Conservation (phyloP, 352 stramenopile species). For the Phytophthora sansomeana region DNA sequence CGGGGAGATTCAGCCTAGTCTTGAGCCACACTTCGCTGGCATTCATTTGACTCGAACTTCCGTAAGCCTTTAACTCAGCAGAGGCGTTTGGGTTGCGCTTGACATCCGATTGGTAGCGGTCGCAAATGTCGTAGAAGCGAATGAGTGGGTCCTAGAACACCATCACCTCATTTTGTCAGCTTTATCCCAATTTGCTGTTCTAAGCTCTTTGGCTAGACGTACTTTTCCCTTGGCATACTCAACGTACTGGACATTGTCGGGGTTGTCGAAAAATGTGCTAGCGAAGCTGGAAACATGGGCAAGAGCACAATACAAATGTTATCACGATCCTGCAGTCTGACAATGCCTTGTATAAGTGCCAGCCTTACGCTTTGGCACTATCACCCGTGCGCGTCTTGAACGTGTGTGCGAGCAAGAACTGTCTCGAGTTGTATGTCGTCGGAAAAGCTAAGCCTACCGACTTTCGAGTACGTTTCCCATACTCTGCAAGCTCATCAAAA, state of each 20-base stretch:
- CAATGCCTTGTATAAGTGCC: not conserved
- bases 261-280: conserved; percentile 66
- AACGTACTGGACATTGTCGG: conserved; percentile 55
- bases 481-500: conserved; percentile 45
- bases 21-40: conserved; percentile 42
- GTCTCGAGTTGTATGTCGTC: conserved; percentile 35
- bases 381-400: conserved; percentile 64
- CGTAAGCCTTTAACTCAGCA: conserved; percentile 42
- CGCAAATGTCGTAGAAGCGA: conserved; percentile 80
- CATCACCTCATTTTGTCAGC: not conserved
- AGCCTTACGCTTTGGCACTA: conserved; percentile 62
- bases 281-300: conserved; percentile 50
- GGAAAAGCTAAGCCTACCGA: conserved; percentile 19
- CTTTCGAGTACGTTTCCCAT: conserved; percentile 45
- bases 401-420: conserved; percentile 67
- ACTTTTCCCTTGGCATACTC: conserved; percentile 61
- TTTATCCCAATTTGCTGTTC: not conserved
- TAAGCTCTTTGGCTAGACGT: not conserved
- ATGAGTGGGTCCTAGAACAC: conserved; percentile 52
- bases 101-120: conserved; percentile 58
- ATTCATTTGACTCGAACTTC: conserved; percentile 43
- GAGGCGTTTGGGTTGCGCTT: conserved; percentile 57
- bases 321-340: not conserved
- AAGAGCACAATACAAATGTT: not conserved
- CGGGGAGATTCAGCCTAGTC: conserved; percentile 50